Base-by-base conservation (phyloP, 2,329 filamentous ascomycete species). In the Arthrobotrys pseudoclavata region DNA sequence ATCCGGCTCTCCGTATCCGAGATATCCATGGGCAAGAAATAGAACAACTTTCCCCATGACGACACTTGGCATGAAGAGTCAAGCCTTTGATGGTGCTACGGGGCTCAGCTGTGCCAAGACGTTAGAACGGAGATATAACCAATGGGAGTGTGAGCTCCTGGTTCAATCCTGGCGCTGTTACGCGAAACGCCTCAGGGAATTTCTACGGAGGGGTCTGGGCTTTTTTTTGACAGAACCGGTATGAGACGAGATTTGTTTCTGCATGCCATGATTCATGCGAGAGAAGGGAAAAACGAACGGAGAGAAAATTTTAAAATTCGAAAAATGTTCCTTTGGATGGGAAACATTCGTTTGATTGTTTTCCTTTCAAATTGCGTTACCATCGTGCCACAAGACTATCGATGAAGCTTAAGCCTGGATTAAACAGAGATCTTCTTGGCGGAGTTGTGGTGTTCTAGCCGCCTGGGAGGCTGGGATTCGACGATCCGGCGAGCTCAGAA, bases 101-200 rank as follows among this genome's bases (percentile, higher is more conserved):
- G 55, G 42, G 42, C 64, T 55, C 34, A 69, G 64, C 18, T 12
- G 4, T 24, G 64, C 52, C 66, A 47, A 62, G 67, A 18, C 12
- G 34, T 20, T 68, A 53, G 64, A 20, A 57, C 47, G 34, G 63
- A n/a, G 34, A 24, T 57, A 13, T 13, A 18, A 12, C 62, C 62
- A 74, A 74, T 67, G 31, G 37, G 22, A 67, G 31, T 22, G 42
- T 29, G 40, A 45, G 40, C 13, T 50, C 22, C 34, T 42, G 45
- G 20, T 31, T 34, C 22, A 69, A 68, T 47, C 61, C 48, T 62
- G 67, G 74, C 48, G 61, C 34, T 71, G 74, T 57, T 67, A 77
- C 74, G 74, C 74, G 74, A 66, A 77, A 77, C 74, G 74, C 67
- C 61, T 67, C 74, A 77, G 53, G 61, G 69, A 57, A 48, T 34